Base-by-base conservation (phyloP, 164 flowering plant genomes). In the Vitis amurensis region DNA sequence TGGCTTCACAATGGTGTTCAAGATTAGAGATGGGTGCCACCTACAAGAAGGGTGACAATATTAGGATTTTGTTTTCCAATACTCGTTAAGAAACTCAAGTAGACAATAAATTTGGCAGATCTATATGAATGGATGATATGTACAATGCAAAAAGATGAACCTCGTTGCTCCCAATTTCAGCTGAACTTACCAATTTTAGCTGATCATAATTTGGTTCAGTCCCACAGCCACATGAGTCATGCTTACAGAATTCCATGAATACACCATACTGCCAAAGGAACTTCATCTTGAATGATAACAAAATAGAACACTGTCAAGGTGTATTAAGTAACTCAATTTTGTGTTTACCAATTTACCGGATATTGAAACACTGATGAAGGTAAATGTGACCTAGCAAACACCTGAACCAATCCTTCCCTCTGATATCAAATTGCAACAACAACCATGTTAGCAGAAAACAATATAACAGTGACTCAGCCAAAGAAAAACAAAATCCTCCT, bases 341-440 rank as follows among this genome's bases (percentile, higher is more conserved):
- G 48, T 61, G 68, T 72, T 50, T 76, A 69, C 72, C 70, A 71
- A 75, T 72, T 85, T 90, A 89, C 97, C 91, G 75, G 89, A 58
- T 75, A 65, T 59, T 9, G 88, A 73, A 77, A 74, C 11, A 75
- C 73, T 52, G 81, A 78, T 11, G 75, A 57, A 61, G 97, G 81
- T 66, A 95, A 75, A 71, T 72, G 63, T 19, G 79, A 88, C 55
- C 71, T 81, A 71, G 85, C 78, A 85, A 85, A 93, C 68, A 66
- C 76, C 71, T 91, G 92, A 74, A 65, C 89, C 76, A 91, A 56
- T 65, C 98, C 99, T 83, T 86, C 85, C 60, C 76, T 82, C 99
- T 94, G 93, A 59, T 55, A 77, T 73, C 75, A 82, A 81, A 84
- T 74, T 80, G 78, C 72, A 80, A 79, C 68, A 48, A 75, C 52